Conservation (phyloP, 2,329 filamentous ascomycete genomes). For the Fusarium camptoceras region DNA sequence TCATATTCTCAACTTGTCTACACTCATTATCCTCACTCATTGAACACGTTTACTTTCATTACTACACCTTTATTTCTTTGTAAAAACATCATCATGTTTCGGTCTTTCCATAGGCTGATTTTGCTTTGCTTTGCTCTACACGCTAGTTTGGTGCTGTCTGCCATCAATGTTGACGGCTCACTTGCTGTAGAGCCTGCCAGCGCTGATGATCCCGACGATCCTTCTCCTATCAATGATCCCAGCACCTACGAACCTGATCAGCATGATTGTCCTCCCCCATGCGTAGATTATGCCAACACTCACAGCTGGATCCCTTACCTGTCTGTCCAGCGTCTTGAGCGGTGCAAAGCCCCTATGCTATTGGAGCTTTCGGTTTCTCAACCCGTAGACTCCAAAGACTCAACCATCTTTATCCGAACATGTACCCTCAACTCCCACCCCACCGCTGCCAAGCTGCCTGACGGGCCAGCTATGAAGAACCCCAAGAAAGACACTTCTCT, state of each 20-base stretch:
- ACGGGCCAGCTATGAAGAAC: neutral
- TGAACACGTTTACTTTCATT: too few relatives aligned
- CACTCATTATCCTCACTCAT: too few relatives aligned
- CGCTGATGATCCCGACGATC: neutral
- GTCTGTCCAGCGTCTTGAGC: neutral
- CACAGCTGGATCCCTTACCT: neutral
- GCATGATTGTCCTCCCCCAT: neutral
- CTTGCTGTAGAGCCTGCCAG: too few relatives aligned
- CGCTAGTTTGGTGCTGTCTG: neutral
- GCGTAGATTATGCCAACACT: neutral
- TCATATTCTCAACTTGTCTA: too few relatives aligned
- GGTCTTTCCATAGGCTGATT: too few relatives aligned
- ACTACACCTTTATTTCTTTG: too few relatives aligned
- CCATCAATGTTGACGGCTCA: neutral
- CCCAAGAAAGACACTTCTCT: too few relatives aligned
- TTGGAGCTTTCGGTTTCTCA: neutral
- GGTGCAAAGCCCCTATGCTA: neutral
- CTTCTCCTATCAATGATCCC: neutral
- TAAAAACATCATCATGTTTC: too few relatives aligned
- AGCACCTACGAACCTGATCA: neutral
- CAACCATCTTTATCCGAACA: neutral
- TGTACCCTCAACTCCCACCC: neutral
- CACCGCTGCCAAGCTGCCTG: neutral
- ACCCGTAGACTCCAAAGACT: neutral
- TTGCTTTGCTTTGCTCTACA: too few relatives aligned